Evolutionary conservation across 225 moss, liverwort and hornwort genomes (phyloP).

Genomic region (Asterella californica): DNA sequence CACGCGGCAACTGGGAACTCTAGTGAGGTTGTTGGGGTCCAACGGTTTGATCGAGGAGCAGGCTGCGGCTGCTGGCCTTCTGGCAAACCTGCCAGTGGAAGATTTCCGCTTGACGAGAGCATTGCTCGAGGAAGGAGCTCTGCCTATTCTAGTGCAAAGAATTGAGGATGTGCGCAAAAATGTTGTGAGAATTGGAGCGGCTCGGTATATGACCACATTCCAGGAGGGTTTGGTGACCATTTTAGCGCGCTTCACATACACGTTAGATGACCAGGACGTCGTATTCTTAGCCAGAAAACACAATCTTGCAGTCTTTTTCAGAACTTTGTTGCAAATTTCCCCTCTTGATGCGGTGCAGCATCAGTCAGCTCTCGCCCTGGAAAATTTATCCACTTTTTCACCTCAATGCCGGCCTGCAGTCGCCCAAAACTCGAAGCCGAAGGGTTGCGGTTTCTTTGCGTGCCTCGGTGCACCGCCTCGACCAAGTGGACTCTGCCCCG

Average conservation of each 20-base stretch:
- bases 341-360: constrained; percentile 73
- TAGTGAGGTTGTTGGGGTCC: constrained; percentile 64
- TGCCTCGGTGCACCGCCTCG: constrained; percentile 45
- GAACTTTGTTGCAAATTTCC: constrained; percentile 55
- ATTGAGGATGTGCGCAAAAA: constrained; percentile 63
- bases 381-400: constrained; percentile 64
- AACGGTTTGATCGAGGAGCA: constrained; percentile 81
- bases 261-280: constrained; percentile 62
- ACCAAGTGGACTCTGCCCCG: constrained; percentile 46
- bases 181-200: constrained; percentile 70
- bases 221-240: constrained; percentile 86
- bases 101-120: constrained; percentile 75
- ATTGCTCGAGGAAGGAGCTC: constrained; percentile 63
- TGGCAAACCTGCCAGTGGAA: constrained; percentile 75
- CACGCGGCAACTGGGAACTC: constrained; percentile 74
- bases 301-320: constrained; percentile 65
- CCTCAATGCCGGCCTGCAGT: constrained; percentile 41
- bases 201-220: constrained; percentile 59
- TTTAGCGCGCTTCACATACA: constrained; percentile 70
- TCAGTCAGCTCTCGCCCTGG: constrained; percentile 69
- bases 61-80: constrained; percentile 73
- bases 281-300: constrained; percentile 42
- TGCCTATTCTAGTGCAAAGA: constrained; percentile 53
- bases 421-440: constrained; percentile 4
- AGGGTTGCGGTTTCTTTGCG: constrained; percentile 23